Evolutionary conservation across 1,139 yeast genomes (phyloP).

Genomic region (Yamadazyma conglobata): DNA sequence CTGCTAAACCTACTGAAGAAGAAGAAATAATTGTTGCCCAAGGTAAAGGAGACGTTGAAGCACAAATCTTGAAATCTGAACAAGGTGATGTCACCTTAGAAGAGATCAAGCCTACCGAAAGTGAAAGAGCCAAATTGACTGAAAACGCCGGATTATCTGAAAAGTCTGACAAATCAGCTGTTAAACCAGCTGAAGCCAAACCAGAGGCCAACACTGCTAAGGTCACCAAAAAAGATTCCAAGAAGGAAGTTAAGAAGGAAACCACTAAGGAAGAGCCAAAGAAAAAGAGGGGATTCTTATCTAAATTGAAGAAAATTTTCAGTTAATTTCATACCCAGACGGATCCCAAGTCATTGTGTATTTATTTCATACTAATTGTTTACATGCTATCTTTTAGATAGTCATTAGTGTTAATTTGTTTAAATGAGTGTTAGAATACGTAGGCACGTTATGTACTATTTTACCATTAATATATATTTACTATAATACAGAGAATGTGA

Average conservation of each 20-base stretch:
- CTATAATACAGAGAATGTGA: no score
- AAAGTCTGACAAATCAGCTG: slow-evolving; percentile 12
- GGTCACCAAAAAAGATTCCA: slow-evolving; percentile 6
- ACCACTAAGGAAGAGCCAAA: slow-evolving; percentile 38
- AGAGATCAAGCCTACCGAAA: slow-evolving; percentile 42
- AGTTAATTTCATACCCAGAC: no score
- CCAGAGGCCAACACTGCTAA: slow-evolving; percentile 7
- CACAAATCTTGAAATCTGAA: slow-evolving; percentile 36
- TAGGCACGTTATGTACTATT: no score
- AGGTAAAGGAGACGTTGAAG: slow-evolving; percentile 33
- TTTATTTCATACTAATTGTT: no score
- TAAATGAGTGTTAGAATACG: no score
- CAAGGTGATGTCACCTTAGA: slow-evolving; percentile 40
- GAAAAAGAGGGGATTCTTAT: slow-evolving; percentile 44
- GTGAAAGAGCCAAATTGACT: slow-evolving; percentile 33
- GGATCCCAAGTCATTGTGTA: no score
- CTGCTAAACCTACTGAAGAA: slow-evolving; percentile 12
- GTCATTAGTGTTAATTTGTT: no score
- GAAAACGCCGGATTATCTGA: slow-evolving; percentile 26
- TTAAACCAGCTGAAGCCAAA: slow-evolving; percentile 7
- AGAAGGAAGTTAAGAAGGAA: slow-evolving; percentile 19
- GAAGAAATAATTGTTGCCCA: slow-evolving; percentile 43
- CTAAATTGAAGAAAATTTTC: slow-evolving; percentile 46
- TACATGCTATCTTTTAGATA: no score
- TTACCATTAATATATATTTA: no score